Evolutionary conservation across 2,329 filamentous ascomycete genomes (phyloP), one percentile per base, ranked within the genome.

Genomic region (Talaromyces sp.): DNA sequence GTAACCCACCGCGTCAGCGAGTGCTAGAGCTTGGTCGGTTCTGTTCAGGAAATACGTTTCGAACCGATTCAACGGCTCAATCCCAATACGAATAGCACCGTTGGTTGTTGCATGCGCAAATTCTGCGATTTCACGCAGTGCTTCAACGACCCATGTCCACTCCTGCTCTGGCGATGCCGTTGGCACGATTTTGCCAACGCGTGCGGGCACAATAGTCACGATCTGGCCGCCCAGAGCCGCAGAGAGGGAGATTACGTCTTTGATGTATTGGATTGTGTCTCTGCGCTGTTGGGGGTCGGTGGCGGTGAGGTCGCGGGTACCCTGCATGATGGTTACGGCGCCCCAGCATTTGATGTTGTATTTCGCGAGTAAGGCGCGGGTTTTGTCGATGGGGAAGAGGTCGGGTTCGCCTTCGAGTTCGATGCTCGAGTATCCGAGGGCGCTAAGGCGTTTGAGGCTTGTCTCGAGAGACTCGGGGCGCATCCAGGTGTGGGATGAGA

Each of bases 301-400:
- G 1, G 59, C 44, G 3, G 59, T 61, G 3, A 61, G 54, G 44
- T 61, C 59, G 25, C 59, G 59, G 13, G 32, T 54, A 25, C 59
- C 54, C 17, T 61, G 59, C 59, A 61, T 61, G 44, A 61, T 61
- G 10, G 59, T 61, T 22, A 61, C 59, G 25, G 54, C 49, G 27
- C 59, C 59, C 59, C 59, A 61, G 59, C 59, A 61, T 61, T 61
- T 51, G 30, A 61, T 57, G 8, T 61, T 61, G 59, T 61, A 57
- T 42, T 57, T 61, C n/a, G 17, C 47, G 2, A 61, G 22, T 10
- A 61, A 28, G 27, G 13, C 36, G n/a, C 47, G 42, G 3, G 59
- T 60, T 15, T 51, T 6, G 0, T 60, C 42, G 8, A 60, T 30
- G 19, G 59, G 59, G 33, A 56, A 60, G 19, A 51, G 28, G 8